Percentiles rank a stretch among this genome's conserved stretches.
These are phyloP conservation scores for Gillenia trifoliata DNA, from an alignment of 306 rosid genomes.

Conservation along the genomic window DNA sequence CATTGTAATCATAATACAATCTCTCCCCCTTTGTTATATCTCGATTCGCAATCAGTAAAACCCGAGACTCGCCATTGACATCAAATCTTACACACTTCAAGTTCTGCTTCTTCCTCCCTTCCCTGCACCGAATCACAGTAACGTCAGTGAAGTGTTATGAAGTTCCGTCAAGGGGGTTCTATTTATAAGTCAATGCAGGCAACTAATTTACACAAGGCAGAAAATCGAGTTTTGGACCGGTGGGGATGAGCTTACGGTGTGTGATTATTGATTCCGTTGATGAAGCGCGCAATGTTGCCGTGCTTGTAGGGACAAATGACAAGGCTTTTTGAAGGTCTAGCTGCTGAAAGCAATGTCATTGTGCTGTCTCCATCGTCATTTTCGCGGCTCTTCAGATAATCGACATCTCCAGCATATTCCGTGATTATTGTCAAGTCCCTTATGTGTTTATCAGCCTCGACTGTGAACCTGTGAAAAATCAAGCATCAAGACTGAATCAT, in stretches of 20 bases:
- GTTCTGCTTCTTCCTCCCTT: slow-evolving; percentile 87
- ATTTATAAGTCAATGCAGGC: no score
- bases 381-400: slow-evolving; percentile 75
- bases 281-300: slow-evolving; percentile 86
- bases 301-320: slow-evolving; percentile 89
- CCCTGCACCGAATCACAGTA: slow-evolving; percentile 45
- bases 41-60: slow-evolving; percentile 72
- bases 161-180: no score
- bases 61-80: slow-evolving; percentile 75
- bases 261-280: slow-evolving; percentile 92
- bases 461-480: slow-evolving; percentile 71
- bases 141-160: not conserved
- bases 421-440: slow-evolving; percentile 88
- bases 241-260: slow-evolving; percentile 62
- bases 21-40: slow-evolving; percentile 90
- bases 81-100: slow-evolving; percentile 77
- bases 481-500: not conserved
- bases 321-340: slow-evolving; percentile 59
- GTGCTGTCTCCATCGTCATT: slow-evolving; percentile 91
- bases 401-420: slow-evolving; percentile 95
- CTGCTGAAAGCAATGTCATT: slow-evolving; percentile 83
- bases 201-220: not conserved
- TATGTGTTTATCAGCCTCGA: slow-evolving; percentile 77
- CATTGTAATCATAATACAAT: slow-evolving; percentile 91
- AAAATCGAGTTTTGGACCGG: not conserved